A percentile compares a stretch with the other conserved stretches of the same genome.
Evolutionary conservation across 2,329 filamentous ascomycete genomes (phyloP).

Genomic region (Saccharata proteae): DNA sequence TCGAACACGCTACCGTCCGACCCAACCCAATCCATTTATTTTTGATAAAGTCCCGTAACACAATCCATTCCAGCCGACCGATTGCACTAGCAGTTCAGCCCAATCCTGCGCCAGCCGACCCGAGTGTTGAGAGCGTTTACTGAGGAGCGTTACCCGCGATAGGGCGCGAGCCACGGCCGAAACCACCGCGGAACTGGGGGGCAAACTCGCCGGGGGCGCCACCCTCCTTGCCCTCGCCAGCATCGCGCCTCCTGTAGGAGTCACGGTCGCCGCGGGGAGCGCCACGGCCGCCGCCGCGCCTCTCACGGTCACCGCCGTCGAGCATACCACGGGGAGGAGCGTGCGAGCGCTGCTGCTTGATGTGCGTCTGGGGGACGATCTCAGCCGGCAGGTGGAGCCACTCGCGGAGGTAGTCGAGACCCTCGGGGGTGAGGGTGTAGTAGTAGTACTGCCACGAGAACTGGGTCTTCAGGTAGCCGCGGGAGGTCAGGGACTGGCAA

Average conservation of each 20-base stretch:
- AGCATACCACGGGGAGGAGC: conserved; percentile 98
- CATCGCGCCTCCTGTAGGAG: conserved; percentile 84
- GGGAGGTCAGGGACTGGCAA: conserved; percentile 93
- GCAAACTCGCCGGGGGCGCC: conserved; percentile 30
- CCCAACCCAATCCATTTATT: conserved; percentile 20
- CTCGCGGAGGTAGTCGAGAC: conserved; percentile 99
- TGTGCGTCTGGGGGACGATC: conserved; percentile 99
- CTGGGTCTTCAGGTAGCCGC: conserved; percentile 98
- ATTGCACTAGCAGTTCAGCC: conserved; percentile 2
- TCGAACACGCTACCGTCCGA: conserved; percentile 37
- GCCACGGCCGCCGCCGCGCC: conserved; percentile 17
- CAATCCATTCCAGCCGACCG: no score
- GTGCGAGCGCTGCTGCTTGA: conserved; percentile 99
- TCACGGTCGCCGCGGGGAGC: conserved; percentile 64
- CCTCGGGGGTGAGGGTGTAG: conserved; percentile 99
- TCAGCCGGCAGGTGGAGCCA: conserved; percentile 99
- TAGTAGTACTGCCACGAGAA: conserved; percentile 76
- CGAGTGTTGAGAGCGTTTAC: conserved; percentile 9
- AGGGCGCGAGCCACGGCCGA: conserved; percentile 15
- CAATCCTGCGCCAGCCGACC: conserved; percentile 6
- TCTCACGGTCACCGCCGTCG: conserved; percentile 18
- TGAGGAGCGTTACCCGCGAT: conserved; percentile 8
- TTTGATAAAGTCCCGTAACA: conserved; percentile 6
- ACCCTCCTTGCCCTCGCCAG: conserved; percentile 31
- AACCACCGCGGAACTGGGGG: conserved; percentile 32